Evolutionary conservation across 2,329 filamentous ascomycete genomes (phyloP).

Genomic region (Grosmannia penicillata): DNA sequence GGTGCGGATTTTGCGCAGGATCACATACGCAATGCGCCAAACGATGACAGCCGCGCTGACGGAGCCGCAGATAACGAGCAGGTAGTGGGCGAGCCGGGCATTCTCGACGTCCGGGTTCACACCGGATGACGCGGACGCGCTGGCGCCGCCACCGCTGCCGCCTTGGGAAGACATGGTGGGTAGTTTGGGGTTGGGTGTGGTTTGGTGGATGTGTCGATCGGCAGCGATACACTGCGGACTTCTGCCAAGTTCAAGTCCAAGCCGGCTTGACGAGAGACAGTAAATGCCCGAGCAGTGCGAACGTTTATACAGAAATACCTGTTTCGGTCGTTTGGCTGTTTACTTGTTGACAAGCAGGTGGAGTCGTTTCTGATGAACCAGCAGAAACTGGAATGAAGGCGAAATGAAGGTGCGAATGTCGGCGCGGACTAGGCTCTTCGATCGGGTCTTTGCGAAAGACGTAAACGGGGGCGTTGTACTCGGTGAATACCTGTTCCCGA

Average conservation of each 20-base stretch:
- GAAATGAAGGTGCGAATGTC: neutral
- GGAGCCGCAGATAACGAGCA: conserved; percentile 48
- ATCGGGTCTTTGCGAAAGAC: neutral
- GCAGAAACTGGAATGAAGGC: neutral
- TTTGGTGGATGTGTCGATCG: no score
- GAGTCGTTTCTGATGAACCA: neutral
- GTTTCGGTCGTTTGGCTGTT: neutral
- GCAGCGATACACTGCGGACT: no score
- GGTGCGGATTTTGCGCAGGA: conserved; percentile 55
- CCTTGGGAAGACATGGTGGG: neutral
- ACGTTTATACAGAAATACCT: neutral
- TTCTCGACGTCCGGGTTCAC: conserved; percentile 28
- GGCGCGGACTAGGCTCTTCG: no score
- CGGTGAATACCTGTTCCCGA: neutral
- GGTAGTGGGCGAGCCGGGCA: conserved; percentile 41
- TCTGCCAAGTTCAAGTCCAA: conserved; percentile 2
- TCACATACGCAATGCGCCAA: conserved; percentile 48
- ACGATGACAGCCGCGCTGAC: conserved; percentile 48
- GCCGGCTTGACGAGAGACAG: conserved; percentile 4
- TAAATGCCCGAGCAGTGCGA: neutral
- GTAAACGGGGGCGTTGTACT: neutral
- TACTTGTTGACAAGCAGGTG: neutral
- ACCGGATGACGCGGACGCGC: conserved; percentile 3
- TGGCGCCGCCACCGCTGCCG: conserved; percentile 1
- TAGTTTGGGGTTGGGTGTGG: no score